phyloP scores from a whole-genome alignment of 139 green algal genomes.

The Yamagishiella unicocca region DNA sequence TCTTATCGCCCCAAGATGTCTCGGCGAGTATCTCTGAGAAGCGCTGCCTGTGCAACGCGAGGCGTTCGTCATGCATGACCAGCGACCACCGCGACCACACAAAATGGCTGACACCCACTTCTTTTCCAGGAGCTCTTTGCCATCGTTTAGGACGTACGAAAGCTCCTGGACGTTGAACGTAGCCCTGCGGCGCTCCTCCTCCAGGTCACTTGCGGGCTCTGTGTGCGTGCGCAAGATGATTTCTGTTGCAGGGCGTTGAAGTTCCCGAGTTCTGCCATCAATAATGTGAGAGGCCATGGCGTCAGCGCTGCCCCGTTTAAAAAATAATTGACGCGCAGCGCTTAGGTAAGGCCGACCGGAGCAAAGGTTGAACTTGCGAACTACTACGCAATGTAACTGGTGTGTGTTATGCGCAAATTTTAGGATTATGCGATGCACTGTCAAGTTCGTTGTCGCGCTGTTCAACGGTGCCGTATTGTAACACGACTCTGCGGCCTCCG shows the following conservation, averaged over 20 bases:
- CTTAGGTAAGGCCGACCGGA: too few relatives aligned
- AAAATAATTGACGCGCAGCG: too few relatives aligned
- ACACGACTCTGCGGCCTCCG: too few relatives aligned
- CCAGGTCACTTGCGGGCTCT: constrained; percentile 63
- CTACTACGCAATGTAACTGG: too few relatives aligned
- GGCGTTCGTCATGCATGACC: neutral
- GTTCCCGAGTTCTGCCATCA: constrained; percentile 36
- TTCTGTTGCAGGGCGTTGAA: constrained; percentile 48
- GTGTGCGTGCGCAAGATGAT: constrained; percentile 45
- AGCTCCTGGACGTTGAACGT: constrained; percentile 81
- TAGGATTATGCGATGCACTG: too few relatives aligned
- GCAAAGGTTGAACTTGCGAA: too few relatives aligned
- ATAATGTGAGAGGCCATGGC: constrained; percentile 11
- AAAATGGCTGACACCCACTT: constrained; percentile 56
- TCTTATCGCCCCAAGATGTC: constrained; percentile 86
- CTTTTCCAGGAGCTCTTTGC: constrained; percentile 76
- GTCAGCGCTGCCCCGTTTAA: too few relatives aligned
- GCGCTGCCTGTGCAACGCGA: constrained; percentile 57
- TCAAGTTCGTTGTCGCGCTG: too few relatives aligned
- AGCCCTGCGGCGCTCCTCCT: constrained; percentile 70
- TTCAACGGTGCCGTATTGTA: too few relatives aligned
- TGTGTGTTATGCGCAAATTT: too few relatives aligned
- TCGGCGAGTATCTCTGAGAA: constrained; percentile 73
- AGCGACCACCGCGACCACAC: neutral
- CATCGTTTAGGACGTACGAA: constrained; percentile 75